Conservation (phyloP, 768 basidiomycete species). For the Pleurotus sapidus region DNA sequence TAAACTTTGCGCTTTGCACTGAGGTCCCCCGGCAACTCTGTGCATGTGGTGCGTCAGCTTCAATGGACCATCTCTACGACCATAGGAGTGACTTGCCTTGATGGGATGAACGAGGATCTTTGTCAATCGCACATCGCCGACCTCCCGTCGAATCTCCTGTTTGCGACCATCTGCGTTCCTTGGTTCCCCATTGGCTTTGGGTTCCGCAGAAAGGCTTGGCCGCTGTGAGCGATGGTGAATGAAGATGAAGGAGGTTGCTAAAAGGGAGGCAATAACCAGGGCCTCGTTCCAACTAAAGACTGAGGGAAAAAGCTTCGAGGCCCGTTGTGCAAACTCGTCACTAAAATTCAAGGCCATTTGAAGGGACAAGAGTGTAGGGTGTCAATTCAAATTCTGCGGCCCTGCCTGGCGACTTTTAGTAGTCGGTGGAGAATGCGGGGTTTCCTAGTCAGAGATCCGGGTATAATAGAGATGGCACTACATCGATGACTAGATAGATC, state of each 20-base stretch:
- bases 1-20: slow-evolving; percentile 53
- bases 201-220: neutral
- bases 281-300: slow-evolving; percentile 1
- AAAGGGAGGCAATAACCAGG: neutral
- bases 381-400: no score
- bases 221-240: neutral
- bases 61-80: neutral
- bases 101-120: slow-evolving; percentile 68
- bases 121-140: slow-evolving; percentile 40
- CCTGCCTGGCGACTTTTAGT: no score
- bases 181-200: neutral
- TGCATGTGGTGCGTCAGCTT: neutral
- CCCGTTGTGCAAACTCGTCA: neutral
- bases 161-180: neutral
- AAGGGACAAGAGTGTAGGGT: neutral
- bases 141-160: neutral
- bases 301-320: neutral
- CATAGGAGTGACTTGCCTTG: slow-evolving; percentile 41
- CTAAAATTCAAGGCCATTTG: neutral
- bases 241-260: neutral
- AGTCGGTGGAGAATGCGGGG: no score
- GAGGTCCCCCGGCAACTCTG: slow-evolving; percentile 75
- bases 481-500: no score
- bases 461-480: no score
- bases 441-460: no score